These are phyloP conservation scores for Eutrema heterophyllum DNA, from an alignment of 345 rosid species.

Conservation along the genomic window DNA sequence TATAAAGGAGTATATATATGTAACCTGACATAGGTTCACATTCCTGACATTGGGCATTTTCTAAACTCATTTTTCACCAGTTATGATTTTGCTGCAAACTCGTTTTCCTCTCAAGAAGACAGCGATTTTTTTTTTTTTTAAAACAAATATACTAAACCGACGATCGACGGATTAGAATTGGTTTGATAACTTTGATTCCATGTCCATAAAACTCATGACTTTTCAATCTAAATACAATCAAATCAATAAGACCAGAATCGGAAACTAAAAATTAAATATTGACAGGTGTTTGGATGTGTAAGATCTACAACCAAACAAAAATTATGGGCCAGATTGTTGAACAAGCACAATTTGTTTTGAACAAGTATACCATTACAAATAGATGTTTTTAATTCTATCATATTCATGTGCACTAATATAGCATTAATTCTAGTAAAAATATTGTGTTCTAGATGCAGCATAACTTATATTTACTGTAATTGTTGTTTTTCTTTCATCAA, in stretches of 20 bases:
- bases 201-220: background rate
- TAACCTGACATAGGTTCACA: too few species aligned
- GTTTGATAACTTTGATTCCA: background rate
- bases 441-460: background rate
- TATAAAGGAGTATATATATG: too few species aligned
- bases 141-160: too few species aligned
- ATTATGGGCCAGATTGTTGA: background rate
- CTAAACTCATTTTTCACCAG: too few species aligned
- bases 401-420: background rate
- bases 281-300: slow-evolving; percentile 11
- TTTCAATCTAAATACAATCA: background rate
- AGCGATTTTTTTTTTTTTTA: background rate
- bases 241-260: background rate
- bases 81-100: too few species aligned
- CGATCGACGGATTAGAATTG: too few species aligned
- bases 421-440: background rate
- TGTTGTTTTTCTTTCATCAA: background rate
- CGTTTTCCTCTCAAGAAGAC: background rate
- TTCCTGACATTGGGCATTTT: too few species aligned
- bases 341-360: background rate
- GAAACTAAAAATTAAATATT: background rate
- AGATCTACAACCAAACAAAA: slow-evolving; percentile 13
- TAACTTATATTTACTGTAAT: background rate
- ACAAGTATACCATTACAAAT: background rate
- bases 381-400: background rate